phyloP scores from a whole-genome alignment of 768 basidiomycete genomes.

The Grammothele lineata region DNA sequence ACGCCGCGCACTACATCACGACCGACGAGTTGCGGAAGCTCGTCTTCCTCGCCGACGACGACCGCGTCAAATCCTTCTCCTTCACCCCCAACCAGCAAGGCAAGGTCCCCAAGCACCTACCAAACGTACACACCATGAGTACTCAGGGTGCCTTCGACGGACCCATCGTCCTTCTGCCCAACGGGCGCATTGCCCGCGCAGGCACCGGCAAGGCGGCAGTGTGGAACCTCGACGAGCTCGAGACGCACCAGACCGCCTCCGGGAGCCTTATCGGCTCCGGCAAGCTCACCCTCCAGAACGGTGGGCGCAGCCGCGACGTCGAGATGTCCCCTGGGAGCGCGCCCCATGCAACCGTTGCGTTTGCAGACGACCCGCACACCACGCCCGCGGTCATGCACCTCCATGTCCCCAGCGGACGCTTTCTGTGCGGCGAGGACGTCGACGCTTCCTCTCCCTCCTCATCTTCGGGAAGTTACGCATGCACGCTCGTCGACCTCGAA shows the following conservation, averaged over 20 bases:
- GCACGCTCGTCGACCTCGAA: slow-evolving; percentile 30
- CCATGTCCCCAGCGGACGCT: slow-evolving; percentile 21
- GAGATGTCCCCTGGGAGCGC: slow-evolving; percentile 23
- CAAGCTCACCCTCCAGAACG: no score
- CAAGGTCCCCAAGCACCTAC: background rate
- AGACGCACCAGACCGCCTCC: slow-evolving; percentile 25
- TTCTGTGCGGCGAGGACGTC: slow-evolving; percentile 22
- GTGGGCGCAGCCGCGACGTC: no score
- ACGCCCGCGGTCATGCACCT: slow-evolving; percentile 20
- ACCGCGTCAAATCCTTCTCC: slow-evolving; percentile 35
- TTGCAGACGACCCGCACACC: slow-evolving; percentile 9
- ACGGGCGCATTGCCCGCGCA: slow-evolving; percentile 28
- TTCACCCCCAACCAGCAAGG: slow-evolving; percentile 19
- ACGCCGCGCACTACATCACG: slow-evolving; percentile 19
- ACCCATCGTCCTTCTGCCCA: slow-evolving; percentile 28
- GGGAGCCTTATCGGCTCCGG: slow-evolving; percentile 24
- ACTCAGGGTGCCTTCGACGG: slow-evolving; percentile 20
- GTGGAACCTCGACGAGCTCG: slow-evolving; percentile 34
- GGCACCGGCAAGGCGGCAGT: slow-evolving; percentile 30
- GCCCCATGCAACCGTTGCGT: slow-evolving; percentile 1
- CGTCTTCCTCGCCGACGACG: slow-evolving; percentile 32
- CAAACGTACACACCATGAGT: slow-evolving; percentile 31
- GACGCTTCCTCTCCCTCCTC: no score
- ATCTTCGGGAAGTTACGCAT: slow-evolving; percentile 11
- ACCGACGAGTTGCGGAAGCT: slow-evolving; percentile 34